Evolutionary conservation across 2,329 filamentous ascomycete genomes (phyloP), one percentile per base, ranked within the genome.

Genomic region (Sclerotinia subarctica): DNA sequence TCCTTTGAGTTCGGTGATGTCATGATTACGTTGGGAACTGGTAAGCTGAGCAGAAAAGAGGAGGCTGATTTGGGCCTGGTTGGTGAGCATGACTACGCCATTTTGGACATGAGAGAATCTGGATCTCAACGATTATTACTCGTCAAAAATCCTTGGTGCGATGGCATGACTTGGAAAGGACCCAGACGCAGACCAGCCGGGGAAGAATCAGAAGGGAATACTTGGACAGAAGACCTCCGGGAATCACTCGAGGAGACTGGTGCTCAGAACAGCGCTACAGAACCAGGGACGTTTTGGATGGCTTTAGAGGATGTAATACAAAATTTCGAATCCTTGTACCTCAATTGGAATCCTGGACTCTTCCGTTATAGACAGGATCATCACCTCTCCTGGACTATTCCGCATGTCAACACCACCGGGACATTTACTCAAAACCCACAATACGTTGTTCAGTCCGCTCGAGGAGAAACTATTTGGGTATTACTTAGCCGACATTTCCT

Each of bases 121-220:
- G 82, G 84, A 5, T 85, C 85, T 1, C 86, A 86, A 70, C 86
- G 88, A 32, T 84, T 90, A 64, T 82, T 98, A 64, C 83, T 97
- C 0, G 85, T 99, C 71, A 99, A 99, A 79, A 99, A 99, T 75
- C 95, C 95, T 2, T 99, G 95, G 95, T 91, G 90, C 64, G 89
- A 94, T 75, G 93, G 92, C 4, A 87, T 89, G 54, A 85, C 88
- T 8, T 93, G 90, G 90, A 88, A 86, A 71, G 89, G 87, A 2
- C 49, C 82, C 19, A 66, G 69, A 42, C 49, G 26, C 49, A 59
- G 64, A 17, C 64, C 64, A 49, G 56, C 66, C 17, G 64, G 68
- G 54, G 65, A 60, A 35, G 62, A 57, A 42, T 35, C 66, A 32
- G 51, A 59, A 2, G 17, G 46, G 21, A 42, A 70, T 42, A 64